phyloP scores from a whole-genome alignment of 768 basidiomycete genomes.

The Auriscalpium vulgare region DNA sequence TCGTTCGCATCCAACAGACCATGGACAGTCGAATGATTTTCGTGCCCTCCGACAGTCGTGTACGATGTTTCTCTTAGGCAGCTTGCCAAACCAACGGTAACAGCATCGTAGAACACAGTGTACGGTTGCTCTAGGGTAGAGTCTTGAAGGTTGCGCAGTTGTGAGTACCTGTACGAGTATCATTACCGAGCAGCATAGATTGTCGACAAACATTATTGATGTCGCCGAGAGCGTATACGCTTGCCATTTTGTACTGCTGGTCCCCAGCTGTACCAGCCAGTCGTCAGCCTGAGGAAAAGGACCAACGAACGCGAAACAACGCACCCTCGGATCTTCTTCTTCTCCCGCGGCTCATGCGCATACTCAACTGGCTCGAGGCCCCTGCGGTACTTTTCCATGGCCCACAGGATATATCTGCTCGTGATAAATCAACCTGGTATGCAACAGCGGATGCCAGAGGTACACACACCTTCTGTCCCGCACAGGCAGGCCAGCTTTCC shows the following conservation, averaged over 20 bases:
- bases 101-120: no score
- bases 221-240: conserved; percentile 51
- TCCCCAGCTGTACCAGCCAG: conserved; percentile 49
- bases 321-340: conserved; percentile 76
- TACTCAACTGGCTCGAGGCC: conserved; percentile 49
- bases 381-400: conserved; percentile 70
- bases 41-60: conserved; percentile 44
- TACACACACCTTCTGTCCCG: conserved; percentile 59
- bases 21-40: conserved; percentile 1
- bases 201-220: neutral
- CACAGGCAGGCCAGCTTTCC: conserved; percentile 55
- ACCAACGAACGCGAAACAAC: conserved; percentile 21
- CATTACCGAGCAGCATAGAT: no score
- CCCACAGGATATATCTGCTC: conserved; percentile 75
- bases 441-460: neutral
- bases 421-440: neutral
- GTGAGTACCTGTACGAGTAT: no score
- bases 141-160: no score
- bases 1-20: neutral
- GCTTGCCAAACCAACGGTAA: conserved; percentile 24
- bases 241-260: conserved; percentile 70
- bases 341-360: conserved; percentile 57
- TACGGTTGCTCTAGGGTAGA: no score
- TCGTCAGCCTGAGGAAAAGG: neutral
- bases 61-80: conserved; percentile 80